Evolutionary conservation across 2,329 filamentous ascomycete genomes (phyloP).

Genomic region (Exophiala oligosperma): DNA sequence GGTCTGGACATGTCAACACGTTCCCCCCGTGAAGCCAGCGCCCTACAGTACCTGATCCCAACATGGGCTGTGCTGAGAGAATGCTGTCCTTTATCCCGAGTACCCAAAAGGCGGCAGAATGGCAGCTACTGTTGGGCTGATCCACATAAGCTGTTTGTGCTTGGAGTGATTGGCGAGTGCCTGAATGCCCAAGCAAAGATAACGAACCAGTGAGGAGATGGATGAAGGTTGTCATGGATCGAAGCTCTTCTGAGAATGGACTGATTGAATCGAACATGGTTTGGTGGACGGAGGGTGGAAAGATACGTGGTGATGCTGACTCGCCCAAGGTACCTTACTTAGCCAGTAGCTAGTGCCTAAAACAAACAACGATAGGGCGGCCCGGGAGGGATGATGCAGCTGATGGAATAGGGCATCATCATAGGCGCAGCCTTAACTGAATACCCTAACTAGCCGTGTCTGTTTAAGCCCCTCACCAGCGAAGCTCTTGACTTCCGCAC

Average conservation of each 20-base stretch:
- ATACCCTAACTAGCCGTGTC: neutral
- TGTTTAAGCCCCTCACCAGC: neutral
- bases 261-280: neutral
- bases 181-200: constrained; percentile 7
- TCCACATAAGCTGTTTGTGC: neutral
- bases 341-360: too few species aligned
- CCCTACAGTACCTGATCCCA: too few species aligned
- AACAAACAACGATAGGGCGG: too few species aligned
- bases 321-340: neutral
- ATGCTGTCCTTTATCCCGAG: neutral
- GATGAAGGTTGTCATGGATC: constrained; percentile 14
- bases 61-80: neutral
- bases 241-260: constrained; percentile 6
- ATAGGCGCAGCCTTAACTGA: neutral
- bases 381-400: neutral
- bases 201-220: constrained; percentile 1
- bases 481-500: neutral
- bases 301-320: neutral
- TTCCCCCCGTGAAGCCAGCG: too few species aligned
- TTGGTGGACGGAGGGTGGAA: neutral
- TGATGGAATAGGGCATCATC: neutral
- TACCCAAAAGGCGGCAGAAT: neutral
- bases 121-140: neutral
- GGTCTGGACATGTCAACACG: neutral
- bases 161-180: constrained; percentile 18